Evolutionary conservation across 2,329 filamentous ascomycete species (phyloP).

Genomic region (Ceratocystis lukuohia): DNA sequence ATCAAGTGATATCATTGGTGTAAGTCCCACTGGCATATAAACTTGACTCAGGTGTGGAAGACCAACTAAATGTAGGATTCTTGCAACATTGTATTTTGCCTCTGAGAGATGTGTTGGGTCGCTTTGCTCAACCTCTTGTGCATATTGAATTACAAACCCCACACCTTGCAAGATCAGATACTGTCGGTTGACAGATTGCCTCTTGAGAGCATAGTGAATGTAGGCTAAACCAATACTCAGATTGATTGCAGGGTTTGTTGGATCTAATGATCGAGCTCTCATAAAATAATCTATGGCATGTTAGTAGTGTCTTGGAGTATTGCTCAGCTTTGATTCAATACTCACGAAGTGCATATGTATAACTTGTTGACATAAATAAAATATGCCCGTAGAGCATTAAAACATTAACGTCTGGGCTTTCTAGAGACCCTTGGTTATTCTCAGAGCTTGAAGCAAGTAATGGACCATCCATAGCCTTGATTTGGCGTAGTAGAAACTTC

Average conservation of each 20-base stretch:
- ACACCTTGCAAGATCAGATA: constrained; percentile 77
- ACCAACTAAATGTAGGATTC: constrained; percentile 49
- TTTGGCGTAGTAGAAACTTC: constrained; percentile 82
- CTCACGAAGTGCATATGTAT: constrained; percentile 64
- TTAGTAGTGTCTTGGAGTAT: neutral
- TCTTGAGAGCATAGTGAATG: constrained; percentile 77
- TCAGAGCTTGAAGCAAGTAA: constrained; percentile 25
- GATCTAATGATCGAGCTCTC: constrained; percentile 59
- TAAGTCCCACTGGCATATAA: constrained; percentile 4
- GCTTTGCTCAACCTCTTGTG: constrained; percentile 29
- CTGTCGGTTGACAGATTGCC: constrained; percentile 80
- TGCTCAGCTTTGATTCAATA: constrained; percentile 18
- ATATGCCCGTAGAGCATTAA: constrained; percentile 86
- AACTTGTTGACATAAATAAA: constrained; percentile 69
- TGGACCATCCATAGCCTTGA: constrained; percentile 72
- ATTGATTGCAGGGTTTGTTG: constrained; percentile 63
- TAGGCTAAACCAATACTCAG: constrained; percentile 74
- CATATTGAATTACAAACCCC: constrained; percentile 61
- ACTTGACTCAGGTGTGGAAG: constrained; percentile 21
- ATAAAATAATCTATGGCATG: constrained; percentile 58
- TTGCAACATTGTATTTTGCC: constrained; percentile 67
- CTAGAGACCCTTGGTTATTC: constrained; percentile 16
- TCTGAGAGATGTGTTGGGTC: constrained; percentile 39
- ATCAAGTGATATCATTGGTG: neutral
- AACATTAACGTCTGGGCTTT: constrained; percentile 60